These are phyloP conservation scores for Coemansia sp. DNA, from an alignment of 371 early-diverging fungal species.

Conservation along the genomic window DNA sequence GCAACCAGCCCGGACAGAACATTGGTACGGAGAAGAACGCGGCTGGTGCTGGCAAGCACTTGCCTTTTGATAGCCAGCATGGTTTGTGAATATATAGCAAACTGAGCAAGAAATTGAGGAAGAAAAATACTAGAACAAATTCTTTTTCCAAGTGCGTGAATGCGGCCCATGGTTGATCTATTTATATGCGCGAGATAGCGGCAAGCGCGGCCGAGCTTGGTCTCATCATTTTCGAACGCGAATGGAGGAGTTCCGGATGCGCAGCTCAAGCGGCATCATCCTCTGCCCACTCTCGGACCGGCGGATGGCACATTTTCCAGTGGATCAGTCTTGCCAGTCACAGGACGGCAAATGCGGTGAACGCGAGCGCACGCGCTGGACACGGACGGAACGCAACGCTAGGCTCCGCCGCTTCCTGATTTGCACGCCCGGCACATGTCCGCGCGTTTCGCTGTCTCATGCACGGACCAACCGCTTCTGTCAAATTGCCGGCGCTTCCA, in stretches of 20 bases:
- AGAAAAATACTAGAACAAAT: not conserved
- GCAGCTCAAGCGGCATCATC: not conserved
- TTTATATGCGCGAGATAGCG: not conserved
- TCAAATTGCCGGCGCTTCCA: no score
- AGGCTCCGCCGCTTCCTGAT: not conserved
- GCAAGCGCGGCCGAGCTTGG: no score
- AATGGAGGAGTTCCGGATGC: not conserved
- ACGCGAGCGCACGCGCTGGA: not conserved
- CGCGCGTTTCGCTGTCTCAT: not conserved
- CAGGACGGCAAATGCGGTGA: not conserved
- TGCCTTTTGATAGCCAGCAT: constrained; percentile 38
- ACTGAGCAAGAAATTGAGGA: no score
- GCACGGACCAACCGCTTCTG: not conserved
- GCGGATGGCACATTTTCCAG: not conserved
- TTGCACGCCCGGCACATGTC: not conserved
- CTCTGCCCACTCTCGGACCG: no score
- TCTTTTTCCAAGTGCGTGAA: no score
- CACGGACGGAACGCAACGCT: not conserved
- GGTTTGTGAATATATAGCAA: not conserved
- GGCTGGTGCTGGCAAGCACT: constrained; percentile 22
- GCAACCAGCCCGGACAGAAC: constrained; percentile 15
- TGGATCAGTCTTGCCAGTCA: not conserved
- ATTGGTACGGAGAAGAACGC: constrained; percentile 23
- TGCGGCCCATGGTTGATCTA: not conserved
- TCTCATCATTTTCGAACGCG: not conserved